These are phyloP conservation scores for Leptodermis oblonga DNA, from an alignment of 257 asterid species.

Conservation along the genomic window DNA sequence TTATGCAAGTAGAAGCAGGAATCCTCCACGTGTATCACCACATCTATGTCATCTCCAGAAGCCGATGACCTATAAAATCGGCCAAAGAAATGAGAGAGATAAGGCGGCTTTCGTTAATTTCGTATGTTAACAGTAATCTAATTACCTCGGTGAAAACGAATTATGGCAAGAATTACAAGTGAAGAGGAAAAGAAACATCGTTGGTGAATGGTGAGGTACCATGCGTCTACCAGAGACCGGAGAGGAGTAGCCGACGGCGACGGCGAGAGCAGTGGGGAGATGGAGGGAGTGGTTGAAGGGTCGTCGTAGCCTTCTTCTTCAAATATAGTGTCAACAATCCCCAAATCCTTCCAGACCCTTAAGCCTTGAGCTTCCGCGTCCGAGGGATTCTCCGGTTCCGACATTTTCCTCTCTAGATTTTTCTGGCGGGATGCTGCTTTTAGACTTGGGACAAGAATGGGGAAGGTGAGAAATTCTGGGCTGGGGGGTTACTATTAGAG, in stretches of 20 bases:
- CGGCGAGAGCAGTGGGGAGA: conserved; percentile 34
- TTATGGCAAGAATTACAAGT: too few relatives aligned
- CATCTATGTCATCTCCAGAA: conserved; percentile 48
- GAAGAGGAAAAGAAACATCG: not conserved
- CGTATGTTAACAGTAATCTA: not conserved
- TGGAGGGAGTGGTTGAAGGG: conserved; percentile 32
- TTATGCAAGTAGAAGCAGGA: conserved; percentile 60
- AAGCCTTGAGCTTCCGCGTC: conserved; percentile 1
- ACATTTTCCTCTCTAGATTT: not conserved
- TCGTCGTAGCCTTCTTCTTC: conserved; percentile 63
- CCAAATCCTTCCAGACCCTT: conserved; percentile 50
- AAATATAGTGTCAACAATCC: conserved; percentile 62
- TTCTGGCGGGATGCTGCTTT: not conserved
- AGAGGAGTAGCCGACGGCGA: conserved; percentile 41
- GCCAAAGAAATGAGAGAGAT: not conserved
- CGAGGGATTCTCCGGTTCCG: conserved; percentile 8
- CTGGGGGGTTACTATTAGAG: conserved; percentile 10
- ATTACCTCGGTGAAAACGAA: not conserved
- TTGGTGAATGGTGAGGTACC: conserved; percentile 26
- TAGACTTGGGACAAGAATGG: not conserved
- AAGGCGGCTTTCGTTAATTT: too few relatives aligned
- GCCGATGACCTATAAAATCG: conserved; percentile 30
- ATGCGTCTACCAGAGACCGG: conserved; percentile 23
- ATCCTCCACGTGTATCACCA: conserved; percentile 51
- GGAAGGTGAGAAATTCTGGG: conserved; percentile 15